A percentile compares a stretch with the other conserved stretches of the same genome.
These are phyloP conservation scores for Curvularia hawaiiensis DNA, from an alignment of 2,329 filamentous ascomycete species.

Conservation along the genomic window DNA sequence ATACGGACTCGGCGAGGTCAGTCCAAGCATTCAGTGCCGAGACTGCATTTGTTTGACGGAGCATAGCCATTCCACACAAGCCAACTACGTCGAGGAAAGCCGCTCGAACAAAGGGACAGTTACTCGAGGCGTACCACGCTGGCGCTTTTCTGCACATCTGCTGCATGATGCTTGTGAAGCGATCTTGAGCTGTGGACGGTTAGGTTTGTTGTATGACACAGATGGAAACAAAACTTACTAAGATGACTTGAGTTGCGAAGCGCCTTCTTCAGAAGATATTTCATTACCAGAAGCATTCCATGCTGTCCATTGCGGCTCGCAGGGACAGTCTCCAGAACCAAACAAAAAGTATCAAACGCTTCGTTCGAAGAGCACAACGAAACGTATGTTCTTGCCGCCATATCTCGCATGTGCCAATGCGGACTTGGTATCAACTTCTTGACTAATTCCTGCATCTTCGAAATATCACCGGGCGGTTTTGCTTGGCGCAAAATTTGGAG, in stretches of 20 bases:
- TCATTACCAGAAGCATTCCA: conserved; percentile 38
- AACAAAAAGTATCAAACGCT: conserved; percentile 26
- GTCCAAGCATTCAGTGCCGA: conserved; percentile 29
- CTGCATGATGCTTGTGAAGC: conserved; percentile 26
- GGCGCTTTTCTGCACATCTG: conserved; percentile 22
- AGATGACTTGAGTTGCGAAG: conserved; percentile 17
- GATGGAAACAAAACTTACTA: conserved; percentile 13
- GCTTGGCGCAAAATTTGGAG: conserved; percentile 80
- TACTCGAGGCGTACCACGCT: conserved; percentile 22
- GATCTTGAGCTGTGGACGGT: conserved; percentile 18
- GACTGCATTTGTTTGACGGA: conserved; percentile 24
- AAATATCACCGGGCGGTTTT: conserved; percentile 64
- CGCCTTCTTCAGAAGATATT: conserved; percentile 39
- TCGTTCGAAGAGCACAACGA: conserved; percentile 39
- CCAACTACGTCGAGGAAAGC: conserved; percentile 46
- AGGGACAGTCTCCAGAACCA: conserved; percentile 23
- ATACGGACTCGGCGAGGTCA: conserved; percentile 22
- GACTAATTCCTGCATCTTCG: conserved; percentile 63
- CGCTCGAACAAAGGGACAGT: conserved; percentile 43
- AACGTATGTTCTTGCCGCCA: conserved; percentile 72
- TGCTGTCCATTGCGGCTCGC: conserved; percentile 36
- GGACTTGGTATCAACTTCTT: conserved; percentile 68
- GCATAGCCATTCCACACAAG: conserved; percentile 31
- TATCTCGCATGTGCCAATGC: conserved; percentile 82
- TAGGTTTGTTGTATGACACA: background rate